Evolutionary conservation across 2,329 filamentous ascomycete genomes (phyloP).

Genomic region (Exophiala spinifera): DNA sequence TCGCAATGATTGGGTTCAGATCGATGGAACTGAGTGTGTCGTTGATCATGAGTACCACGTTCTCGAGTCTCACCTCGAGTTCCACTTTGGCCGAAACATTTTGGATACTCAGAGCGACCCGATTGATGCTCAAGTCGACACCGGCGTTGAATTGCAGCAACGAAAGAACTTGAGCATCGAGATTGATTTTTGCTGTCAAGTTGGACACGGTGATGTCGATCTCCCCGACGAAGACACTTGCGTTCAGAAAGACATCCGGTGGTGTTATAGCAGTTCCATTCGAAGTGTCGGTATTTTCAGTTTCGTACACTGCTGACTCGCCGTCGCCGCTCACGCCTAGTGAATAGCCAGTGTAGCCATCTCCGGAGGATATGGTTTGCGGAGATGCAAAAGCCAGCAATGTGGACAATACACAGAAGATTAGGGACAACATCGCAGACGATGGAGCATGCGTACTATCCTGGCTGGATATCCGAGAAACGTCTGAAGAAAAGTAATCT

Average conservation of each 20-base stretch:
- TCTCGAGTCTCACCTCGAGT: constrained; percentile 59
- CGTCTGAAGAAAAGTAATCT: not conserved
- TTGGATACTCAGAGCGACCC: constrained; percentile 55
- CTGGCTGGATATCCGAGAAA: not conserved
- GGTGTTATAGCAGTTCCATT: constrained; percentile 44
- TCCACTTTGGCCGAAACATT: constrained; percentile 58
- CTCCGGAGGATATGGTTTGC: constrained; percentile 22
- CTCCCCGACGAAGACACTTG: constrained; percentile 55
- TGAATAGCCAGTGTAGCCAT: constrained; percentile 57
- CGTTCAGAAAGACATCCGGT: constrained; percentile 61
- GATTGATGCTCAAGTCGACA: constrained; percentile 57
- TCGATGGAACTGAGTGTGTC: constrained; percentile 59
- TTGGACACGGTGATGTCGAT: constrained; percentile 60
- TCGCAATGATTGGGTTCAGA: constrained; percentile 58
- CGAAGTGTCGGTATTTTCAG: constrained; percentile 44
- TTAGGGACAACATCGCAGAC: constrained; percentile 1
- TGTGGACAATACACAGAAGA: not conserved
- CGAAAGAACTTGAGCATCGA: constrained; percentile 58
- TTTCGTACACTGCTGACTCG: constrained; percentile 53
- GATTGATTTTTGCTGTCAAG: constrained; percentile 59
- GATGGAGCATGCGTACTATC: too few relatives aligned
- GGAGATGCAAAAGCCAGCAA: not conserved
- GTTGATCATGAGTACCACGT: constrained; percentile 58
- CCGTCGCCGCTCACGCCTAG: constrained; percentile 52
- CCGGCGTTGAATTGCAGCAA: constrained; percentile 61